Evolutionary conservation across 139 green algal genomes (phyloP), one percentile per base, ranked within the genome.

Genomic region (Picochlorum sp.): DNA sequence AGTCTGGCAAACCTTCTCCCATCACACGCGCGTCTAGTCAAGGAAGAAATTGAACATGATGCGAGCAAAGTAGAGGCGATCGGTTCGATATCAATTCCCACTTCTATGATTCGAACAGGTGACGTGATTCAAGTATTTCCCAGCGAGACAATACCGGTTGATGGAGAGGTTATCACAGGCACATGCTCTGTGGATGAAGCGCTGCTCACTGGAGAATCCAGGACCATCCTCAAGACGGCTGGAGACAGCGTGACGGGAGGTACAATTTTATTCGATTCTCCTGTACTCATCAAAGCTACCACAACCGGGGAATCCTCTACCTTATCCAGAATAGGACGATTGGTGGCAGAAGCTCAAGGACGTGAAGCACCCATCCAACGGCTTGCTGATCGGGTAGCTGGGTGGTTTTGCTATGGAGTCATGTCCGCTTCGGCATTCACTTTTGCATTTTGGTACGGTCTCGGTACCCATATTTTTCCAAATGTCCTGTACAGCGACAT

Each of bases 381-480:
- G 2, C 73, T 96, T 66, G 92, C 92, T 4, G 92, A 98, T 58
- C 57, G 75, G 5, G 87, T 97, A 21, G 84, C 90, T 0, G 90
- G 91, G 21, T 78, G 78, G 37, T 97, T 98, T 70, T 94, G 86
- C 72, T 96, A 88, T 50, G 77, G 77, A 26, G 86, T 98, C 21
- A 96, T 98, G 89, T 80, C 75, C 6, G 78, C 85, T 6, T 77
- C 81, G 3, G 85, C 83, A 0, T 69, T 77, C 23, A 97, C 90
- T 8, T 94, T 95, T 63, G 62, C 20, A 23, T 97, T 97, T 77
- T 97, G 92, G 89, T 58, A 66, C 13, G 70, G 56, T 7, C 14
- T 54, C 5, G 60, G 1, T 21, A 65, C 18, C 78, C 30, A 52
- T 13, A 21, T 18, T 16, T 62, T 47, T 62, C 56, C 83, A 1